Evolutionary conservation across 495 filamentous ascomycete species (phyloP).

Genomic region (Extremus antarcticus): DNA sequence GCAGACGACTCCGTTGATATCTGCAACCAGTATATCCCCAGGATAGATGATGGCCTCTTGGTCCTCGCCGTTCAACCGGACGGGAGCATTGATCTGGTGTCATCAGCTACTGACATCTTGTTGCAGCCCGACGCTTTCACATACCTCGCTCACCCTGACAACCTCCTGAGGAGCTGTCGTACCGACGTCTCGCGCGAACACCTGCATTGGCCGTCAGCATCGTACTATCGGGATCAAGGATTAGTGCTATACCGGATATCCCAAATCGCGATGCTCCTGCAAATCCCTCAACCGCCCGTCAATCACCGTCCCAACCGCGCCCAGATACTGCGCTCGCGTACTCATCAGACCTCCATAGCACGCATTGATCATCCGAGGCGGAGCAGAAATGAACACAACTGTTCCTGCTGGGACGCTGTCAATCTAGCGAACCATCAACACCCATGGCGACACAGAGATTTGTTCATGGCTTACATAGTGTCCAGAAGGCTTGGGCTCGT

Average conservation of each 20-base stretch:
- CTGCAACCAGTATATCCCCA: conserved; percentile 48
- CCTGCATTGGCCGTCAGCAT: not conserved
- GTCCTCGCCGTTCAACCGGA: conserved; percentile 27
- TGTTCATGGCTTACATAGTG: conserved; percentile 36
- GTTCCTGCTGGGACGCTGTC: conserved; percentile 41
- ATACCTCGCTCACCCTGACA: conserved; percentile 36
- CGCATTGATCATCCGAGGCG: conserved; percentile 41
- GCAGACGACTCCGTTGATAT: conserved; percentile 46
- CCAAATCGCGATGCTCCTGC: conserved; percentile 45
- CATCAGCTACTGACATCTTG: not conserved
- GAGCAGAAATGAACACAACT: conserved; percentile 47
- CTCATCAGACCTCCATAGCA: conserved; percentile 53
- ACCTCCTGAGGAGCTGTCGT: conserved; percentile 39
- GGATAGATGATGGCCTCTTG: conserved; percentile 41
- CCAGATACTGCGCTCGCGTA: conserved; percentile 36
- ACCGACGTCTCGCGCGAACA: conserved; percentile 44
- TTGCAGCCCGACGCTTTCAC: conserved; percentile 15
- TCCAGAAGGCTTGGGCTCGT: conserved; percentile 32
- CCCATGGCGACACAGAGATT: not conserved
- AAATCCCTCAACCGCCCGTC: conserved; percentile 50
- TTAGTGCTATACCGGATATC: conserved; percentile 30
- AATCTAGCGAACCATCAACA: conserved; percentile 29
- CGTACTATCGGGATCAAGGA: not conserved
- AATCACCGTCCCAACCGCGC: conserved; percentile 38
- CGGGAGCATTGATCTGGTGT: conserved; percentile 27